Conservation (phyloP, 1,139 yeast genomes). For the Geotrichum restrictum region DNA sequence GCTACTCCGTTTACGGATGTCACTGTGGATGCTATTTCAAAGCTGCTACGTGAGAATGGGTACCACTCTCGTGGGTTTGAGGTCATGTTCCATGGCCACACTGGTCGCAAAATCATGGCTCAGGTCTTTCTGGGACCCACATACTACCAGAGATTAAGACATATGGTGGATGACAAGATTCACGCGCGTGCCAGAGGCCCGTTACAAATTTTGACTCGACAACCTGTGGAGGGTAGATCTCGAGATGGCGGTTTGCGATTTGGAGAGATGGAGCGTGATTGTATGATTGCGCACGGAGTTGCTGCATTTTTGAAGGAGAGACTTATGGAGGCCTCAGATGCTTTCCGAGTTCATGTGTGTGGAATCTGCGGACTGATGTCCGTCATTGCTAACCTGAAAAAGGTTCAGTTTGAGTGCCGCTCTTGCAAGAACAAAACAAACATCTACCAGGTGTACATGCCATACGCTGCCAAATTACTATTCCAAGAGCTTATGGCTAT, state of each 20-base stretch:
- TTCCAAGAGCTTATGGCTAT: conserved; percentile 99
- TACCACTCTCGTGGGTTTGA: conserved; percentile 98
- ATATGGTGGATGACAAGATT: conserved; percentile 98
- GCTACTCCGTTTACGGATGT: conserved; percentile 98
- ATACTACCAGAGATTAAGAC: conserved; percentile 95
- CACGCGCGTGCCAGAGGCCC: conserved; percentile 99
- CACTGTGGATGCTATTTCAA: conserved; percentile 94
- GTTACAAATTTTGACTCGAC: conserved; percentile 94
- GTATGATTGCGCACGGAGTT: conserved; percentile 99
- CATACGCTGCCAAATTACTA: conserved; percentile 92
- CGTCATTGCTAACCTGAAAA: conserved; percentile 93
- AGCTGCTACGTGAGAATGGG: conserved; percentile 87
- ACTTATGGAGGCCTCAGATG: conserved; percentile 98
- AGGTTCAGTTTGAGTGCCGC: conserved; percentile 96
- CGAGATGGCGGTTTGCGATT: conserved; percentile 99
- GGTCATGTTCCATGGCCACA: conserved; percentile 97
- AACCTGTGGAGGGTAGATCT: conserved; percentile 99
- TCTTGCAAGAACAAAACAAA: conserved; percentile 98
- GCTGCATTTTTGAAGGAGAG: conserved; percentile 97
- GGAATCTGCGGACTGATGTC: conserved; percentile 98
- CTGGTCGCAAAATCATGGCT: conserved; percentile 96
- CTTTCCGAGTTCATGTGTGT: conserved; percentile 95
- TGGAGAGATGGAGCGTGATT: conserved; percentile 99
- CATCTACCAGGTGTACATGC: conserved; percentile 94
- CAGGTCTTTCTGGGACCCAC: conserved; percentile 99